Evolutionary conservation across 2,329 filamentous ascomycete genomes (phyloP), one percentile per base, ranked within the genome.

Genomic region (Magnaporthiopsis incrustans): DNA sequence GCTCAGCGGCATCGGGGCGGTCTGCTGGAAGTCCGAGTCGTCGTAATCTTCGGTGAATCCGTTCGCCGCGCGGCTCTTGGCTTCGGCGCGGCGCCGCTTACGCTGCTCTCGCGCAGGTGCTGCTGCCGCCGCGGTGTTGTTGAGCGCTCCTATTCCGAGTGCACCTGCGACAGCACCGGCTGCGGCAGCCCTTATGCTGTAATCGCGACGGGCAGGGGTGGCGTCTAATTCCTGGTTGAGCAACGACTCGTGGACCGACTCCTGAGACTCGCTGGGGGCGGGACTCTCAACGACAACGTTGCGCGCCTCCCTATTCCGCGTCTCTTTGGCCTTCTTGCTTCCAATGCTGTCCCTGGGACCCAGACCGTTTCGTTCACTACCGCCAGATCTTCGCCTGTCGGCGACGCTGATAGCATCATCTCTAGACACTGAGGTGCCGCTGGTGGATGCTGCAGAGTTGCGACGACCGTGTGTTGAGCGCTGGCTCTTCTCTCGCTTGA

Each of bases 401-500:
- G 81, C 81, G 35, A 89, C 84, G 3, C 26, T 60, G 58, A 15
- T 53, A 56, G 78, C 72, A 6, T 86, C 84, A 59, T 86, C 83
- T 66, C 78, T 76, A 8, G 84, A 86, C 8, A 75, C 72, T 0
- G 82, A 83, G 27, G 83, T 84, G 32, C 78, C 81, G 38, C 82
- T 85, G 1, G 83, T 85, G 1, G 83, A 86, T 59, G 77, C 82
- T 59, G 82, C 72, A 38, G 90, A 93, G 65, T 87, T 88, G 64
- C 85, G 85, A 14, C 85, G 85, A 70, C 89, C 68, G 89, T 84
- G 67, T 12, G 89, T 86, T 11, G 44, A 53, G 4, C 44, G n/a
- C 68, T 89, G 89, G 74, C 91, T 93, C 73, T 94, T 90, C 72
- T 97, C 92, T 70, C 93, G 87, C 75, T 97, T 97, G 64, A 99